Conservation (phyloP, 352 stramenopile species). For the Globisporangium viniferum region DNA sequence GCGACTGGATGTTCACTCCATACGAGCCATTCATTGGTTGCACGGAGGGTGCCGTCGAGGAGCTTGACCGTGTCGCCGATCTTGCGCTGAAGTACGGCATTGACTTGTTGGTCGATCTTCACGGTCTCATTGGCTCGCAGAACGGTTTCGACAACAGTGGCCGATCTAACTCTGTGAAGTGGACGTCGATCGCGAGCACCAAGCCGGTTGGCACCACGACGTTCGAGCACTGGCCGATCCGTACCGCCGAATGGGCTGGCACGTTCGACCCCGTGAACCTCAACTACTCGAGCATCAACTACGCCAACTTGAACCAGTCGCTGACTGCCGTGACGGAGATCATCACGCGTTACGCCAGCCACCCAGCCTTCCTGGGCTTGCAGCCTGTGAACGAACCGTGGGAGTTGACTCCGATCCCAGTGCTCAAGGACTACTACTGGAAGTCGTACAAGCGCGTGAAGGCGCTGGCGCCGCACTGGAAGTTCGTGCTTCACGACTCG, state of each 20-base stretch:
- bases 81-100: slow-evolving; percentile 85
- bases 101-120: slow-evolving; percentile 91
- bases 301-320: slow-evolving; percentile 90
- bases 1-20: slow-evolving; percentile 94
- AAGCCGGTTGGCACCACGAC: slow-evolving; percentile 79
- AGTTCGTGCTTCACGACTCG: slow-evolving; percentile 95
- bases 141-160: slow-evolving; percentile 97
- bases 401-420: slow-evolving; percentile 91
- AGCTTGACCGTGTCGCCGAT: slow-evolving; percentile 88
- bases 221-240: slow-evolving; percentile 92
- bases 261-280: slow-evolving; percentile 81
- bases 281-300: slow-evolving; percentile 91
- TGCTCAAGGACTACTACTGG: slow-evolving; percentile 96
- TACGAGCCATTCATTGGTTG: slow-evolving; percentile 94
- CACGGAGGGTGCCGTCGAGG: slow-evolving; percentile 89
- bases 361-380: slow-evolving; percentile 89
- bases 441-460: slow-evolving; percentile 95
- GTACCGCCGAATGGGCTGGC: slow-evolving; percentile 89
- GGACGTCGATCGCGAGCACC: slow-evolving; percentile 77
- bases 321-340: slow-evolving; percentile 88
- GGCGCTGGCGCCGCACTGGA: slow-evolving; percentile 90
- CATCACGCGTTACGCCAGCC: slow-evolving; percentile 84
- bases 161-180: slow-evolving; percentile 84
- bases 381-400: slow-evolving; percentile 96
- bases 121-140: slow-evolving; percentile 90